Conservation (phyloP, 176 grass and related monocot genomes). For the Avena atlantica region DNA sequence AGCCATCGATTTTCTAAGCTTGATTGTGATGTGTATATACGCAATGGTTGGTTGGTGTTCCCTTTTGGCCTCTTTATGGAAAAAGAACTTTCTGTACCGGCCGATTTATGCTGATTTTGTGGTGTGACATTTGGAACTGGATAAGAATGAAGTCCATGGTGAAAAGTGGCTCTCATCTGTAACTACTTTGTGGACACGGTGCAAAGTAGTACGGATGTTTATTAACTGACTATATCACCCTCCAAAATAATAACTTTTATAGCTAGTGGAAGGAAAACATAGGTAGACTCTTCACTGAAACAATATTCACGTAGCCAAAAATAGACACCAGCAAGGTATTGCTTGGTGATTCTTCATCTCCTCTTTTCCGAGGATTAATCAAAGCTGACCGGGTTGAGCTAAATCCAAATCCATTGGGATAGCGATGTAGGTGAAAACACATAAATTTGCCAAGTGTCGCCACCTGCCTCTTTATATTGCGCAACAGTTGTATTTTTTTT, state of each 20-base stretch:
- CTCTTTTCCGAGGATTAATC: background rate
- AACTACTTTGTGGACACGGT: conserved; percentile 27
- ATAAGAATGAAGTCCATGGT: conserved; percentile 18
- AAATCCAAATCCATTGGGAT: too few species aligned
- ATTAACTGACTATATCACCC: background rate
- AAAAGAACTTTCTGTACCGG: background rate
- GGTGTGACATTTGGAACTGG: background rate
- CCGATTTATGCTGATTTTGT: conserved; percentile 8
- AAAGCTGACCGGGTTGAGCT: background rate
- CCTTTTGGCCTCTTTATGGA: background rate
- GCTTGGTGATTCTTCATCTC: background rate
- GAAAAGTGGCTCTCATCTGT: background rate
- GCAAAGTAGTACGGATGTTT: background rate
- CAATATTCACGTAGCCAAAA: background rate
- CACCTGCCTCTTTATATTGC: background rate
- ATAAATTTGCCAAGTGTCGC: background rate
- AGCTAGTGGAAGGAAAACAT: too few species aligned
- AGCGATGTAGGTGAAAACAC: background rate
- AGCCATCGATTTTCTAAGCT: background rate
- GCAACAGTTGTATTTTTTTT: background rate
- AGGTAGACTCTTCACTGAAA: too few species aligned
- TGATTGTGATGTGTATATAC: conserved; percentile 17
- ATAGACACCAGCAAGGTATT: too few species aligned
- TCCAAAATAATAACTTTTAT: background rate
- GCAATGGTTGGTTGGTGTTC: conserved; percentile 26